These are phyloP conservation scores for Abrus precatorius DNA, from an alignment of 306 rosid genomes.

Conservation along the genomic window DNA sequence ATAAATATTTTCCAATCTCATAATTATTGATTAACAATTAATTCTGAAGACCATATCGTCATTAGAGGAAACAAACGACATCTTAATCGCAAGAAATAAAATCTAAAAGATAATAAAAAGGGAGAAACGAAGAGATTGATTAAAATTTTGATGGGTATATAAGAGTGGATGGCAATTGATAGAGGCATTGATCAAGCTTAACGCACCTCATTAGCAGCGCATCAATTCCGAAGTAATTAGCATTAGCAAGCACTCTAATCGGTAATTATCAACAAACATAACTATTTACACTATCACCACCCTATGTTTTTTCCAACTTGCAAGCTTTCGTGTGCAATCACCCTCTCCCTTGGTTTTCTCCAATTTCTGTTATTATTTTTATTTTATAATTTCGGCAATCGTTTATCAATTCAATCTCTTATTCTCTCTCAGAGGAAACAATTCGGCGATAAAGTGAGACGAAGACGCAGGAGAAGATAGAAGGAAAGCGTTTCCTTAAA, in stretches of 20 bases:
- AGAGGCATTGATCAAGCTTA: conserved; percentile 2
- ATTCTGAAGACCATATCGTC: too few relatives aligned
- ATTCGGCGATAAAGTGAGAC: conserved; percentile 45
- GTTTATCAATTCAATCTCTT: conserved; percentile 43
- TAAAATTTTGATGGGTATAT: too few relatives aligned
- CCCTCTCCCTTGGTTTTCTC: conserved; percentile 48
- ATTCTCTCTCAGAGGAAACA: conserved; percentile 42
- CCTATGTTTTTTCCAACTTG: conserved; percentile 27
- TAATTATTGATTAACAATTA: too few relatives aligned
- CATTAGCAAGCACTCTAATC: conserved; percentile 26
- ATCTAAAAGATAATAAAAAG: too few relatives aligned
- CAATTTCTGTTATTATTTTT: background rate
- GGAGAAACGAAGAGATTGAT: too few relatives aligned
- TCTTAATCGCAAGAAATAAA: too few relatives aligned
- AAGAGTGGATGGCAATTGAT: background rate
- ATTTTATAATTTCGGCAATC: conserved; percentile 32
- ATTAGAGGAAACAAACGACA: too few relatives aligned
- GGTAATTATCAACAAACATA: conserved; percentile 28
- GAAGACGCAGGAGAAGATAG: conserved; percentile 36
- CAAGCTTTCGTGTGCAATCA: conserved; percentile 46
- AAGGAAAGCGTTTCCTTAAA: conserved; percentile 33
- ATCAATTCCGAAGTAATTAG: background rate
- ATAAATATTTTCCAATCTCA: too few relatives aligned
- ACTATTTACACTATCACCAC: conserved; percentile 46
- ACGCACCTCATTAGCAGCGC: conserved; percentile 23